Evolutionary conservation across 2,329 filamentous ascomycete species (phyloP).

Genomic region (Aspergillus novofumigatus): DNA sequence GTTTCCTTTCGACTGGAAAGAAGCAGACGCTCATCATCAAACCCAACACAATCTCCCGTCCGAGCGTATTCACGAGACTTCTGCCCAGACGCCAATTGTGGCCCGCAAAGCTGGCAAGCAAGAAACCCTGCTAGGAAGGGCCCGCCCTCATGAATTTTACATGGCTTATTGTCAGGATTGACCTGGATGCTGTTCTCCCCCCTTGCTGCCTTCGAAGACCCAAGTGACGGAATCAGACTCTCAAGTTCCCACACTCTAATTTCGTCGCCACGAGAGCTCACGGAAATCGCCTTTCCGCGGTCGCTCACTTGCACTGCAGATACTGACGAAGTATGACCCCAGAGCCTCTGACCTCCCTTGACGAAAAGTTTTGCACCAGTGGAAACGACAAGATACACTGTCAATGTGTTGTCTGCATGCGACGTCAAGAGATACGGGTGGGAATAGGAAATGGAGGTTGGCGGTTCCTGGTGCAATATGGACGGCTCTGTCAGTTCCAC

Average conservation of each 20-base stretch:
- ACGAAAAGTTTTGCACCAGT: conserved; percentile 63
- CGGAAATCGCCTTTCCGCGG: conserved; percentile 83
- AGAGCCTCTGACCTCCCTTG: conserved; percentile 69
- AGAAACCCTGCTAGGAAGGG: conserved; percentile 3
- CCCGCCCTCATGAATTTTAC: neutral
- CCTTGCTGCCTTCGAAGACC: conserved; percentile 40
- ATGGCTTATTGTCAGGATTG: conserved; percentile 35
- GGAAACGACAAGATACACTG: conserved; percentile 76
- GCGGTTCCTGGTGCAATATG: conserved; percentile 44
- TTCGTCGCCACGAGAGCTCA: conserved; percentile 73
- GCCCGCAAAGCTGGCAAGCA: conserved; percentile 15
- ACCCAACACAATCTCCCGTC: conserved; percentile 67
- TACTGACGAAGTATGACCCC: conserved; percentile 89
- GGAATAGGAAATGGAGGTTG: conserved; percentile 64
- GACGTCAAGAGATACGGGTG: conserved; percentile 84
- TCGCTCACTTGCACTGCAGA: conserved; percentile 80
- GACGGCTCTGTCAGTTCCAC: conserved; percentile 19
- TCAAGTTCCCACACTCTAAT: conserved; percentile 88
- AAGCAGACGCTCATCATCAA: conserved; percentile 89
- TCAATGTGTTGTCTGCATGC: conserved; percentile 81
- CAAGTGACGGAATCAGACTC: conserved; percentile 54
- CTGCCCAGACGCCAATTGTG: conserved; percentile 27
- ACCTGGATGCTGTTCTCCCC: conserved; percentile 54
- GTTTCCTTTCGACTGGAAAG: conserved; percentile 68
- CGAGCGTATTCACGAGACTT: conserved; percentile 39